phyloP scores from a whole-genome alignment of 805 yeast genomes.

The Metschnikowia hibisci region DNA sequence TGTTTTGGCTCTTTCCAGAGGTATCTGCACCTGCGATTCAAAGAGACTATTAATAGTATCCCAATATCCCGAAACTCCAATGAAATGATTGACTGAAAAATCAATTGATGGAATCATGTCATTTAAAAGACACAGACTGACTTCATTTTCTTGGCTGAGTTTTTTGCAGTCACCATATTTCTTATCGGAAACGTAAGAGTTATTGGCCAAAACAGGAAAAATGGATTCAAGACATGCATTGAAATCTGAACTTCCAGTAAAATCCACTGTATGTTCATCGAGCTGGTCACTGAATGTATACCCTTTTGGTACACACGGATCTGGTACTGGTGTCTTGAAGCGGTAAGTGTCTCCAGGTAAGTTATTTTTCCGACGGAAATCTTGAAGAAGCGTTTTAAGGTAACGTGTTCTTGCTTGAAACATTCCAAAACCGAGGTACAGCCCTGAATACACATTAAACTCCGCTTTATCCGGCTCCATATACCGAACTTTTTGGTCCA shows the following conservation, averaged over 20 bases:
- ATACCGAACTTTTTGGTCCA: constrained; percentile 1
- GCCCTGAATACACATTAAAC: constrained; percentile 48
- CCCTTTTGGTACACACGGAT: constrained; percentile 58
- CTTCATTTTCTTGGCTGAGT: constrained; percentile 26
- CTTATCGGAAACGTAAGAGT: constrained; percentile 22
- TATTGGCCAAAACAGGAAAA: constrained; percentile 41
- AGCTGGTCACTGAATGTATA: constrained; percentile 26
- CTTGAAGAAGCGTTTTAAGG: constrained; percentile 31
- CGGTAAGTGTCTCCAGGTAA: constrained; percentile 12
- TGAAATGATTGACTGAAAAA: constrained; percentile 51
- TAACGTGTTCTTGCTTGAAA: constrained; percentile 51
- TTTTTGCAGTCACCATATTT: constrained; percentile 29
- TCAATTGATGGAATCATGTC: constrained; percentile 55
- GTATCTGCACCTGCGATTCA: constrained; percentile 16
- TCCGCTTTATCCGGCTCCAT: constrained; percentile 21
- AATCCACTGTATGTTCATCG: constrained; percentile 28
- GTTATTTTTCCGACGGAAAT: constrained; percentile 18
- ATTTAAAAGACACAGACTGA: constrained; percentile 47
- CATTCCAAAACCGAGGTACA: constrained; percentile 60
- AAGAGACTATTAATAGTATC: constrained; percentile 51
- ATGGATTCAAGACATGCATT: constrained; percentile 44
- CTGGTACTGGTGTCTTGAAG: constrained; percentile 33
- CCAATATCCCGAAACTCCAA: constrained; percentile 69
- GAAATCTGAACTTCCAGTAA: constrained; percentile 53
- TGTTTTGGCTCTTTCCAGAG: not conserved